A percentile compares a stretch with the other conserved stretches of the same genome.
phyloP scores from a whole-genome alignment of 2,329 filamentous ascomycete genomes.

The Penicillium janthinellum region DNA sequence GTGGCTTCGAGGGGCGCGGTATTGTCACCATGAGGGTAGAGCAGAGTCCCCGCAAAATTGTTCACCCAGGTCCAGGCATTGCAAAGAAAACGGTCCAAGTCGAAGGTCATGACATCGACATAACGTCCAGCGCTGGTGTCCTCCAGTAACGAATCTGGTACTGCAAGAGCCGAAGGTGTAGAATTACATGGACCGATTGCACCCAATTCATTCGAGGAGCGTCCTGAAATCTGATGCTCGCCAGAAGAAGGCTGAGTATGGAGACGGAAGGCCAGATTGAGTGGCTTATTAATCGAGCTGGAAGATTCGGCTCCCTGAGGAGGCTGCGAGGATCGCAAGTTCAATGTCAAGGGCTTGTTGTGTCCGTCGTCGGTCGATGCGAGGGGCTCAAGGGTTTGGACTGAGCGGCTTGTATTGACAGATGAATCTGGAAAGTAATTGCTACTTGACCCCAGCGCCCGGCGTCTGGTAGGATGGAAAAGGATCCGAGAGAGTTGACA shows the following conservation, averaged over 20 bases:
- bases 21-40: constrained; percentile 9
- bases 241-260: not conserved
- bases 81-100: constrained; percentile 19
- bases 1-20: constrained; percentile 28
- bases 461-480: not conserved
- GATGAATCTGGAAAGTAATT: not conserved
- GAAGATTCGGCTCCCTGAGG: not conserved
- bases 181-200: not conserved
- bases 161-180: not conserved
- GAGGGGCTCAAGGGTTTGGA: not conserved
- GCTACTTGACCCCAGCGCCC: not conserved
- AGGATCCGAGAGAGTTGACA: not conserved
- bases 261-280: not conserved
- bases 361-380: not conserved
- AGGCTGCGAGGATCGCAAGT: not conserved
- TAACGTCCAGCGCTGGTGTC: not conserved
- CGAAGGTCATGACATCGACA: constrained; percentile 13
- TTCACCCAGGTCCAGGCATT: constrained; percentile 23
- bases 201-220: not conserved
- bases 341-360: not conserved
- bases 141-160: not conserved
- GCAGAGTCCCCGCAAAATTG: constrained; percentile 21
- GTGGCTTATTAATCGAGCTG: not conserved
- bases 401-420: not conserved
- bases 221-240: not conserved